Evolutionary conservation across 1,284 basidiomycete genomes (phyloP).

Genomic region (Cryptococcus maquisensis): DNA sequence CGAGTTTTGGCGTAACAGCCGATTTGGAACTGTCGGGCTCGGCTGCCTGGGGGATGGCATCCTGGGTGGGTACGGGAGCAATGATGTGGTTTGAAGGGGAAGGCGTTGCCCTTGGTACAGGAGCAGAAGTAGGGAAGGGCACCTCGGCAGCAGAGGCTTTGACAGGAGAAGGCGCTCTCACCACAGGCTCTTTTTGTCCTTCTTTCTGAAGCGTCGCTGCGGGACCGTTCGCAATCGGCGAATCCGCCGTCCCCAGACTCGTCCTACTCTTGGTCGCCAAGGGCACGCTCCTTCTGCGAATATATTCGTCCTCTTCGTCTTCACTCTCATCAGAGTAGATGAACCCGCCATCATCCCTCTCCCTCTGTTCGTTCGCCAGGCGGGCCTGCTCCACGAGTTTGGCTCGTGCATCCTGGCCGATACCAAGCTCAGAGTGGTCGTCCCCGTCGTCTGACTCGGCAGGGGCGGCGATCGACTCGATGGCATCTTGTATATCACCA

Average conservation of each 20-base stretch:
- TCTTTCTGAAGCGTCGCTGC: constrained; percentile 1
- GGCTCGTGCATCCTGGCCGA: constrained; percentile 61
- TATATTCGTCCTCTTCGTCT: constrained; percentile 43
- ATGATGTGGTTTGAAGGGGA: background rate
- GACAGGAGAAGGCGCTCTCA: background rate
- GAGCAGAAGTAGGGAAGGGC: constrained; percentile 2
- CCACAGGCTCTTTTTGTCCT: background rate
- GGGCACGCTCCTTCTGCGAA: constrained; percentile 1
- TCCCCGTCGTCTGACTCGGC: constrained; percentile 49
- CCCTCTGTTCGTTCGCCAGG: constrained; percentile 55
- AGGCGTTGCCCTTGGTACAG: background rate
- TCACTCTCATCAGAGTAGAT: constrained; percentile 50
- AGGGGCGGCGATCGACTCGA: constrained; percentile 62
- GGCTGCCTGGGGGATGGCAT: background rate
- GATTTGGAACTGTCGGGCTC: background rate
- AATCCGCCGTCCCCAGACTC: background rate
- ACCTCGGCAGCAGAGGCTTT: background rate
- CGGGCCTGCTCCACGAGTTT: constrained; percentile 67
- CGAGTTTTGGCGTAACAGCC: background rate
- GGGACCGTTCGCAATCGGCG: constrained; percentile 14
- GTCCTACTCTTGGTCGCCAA: constrained; percentile 3
- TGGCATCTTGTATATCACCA: constrained; percentile 80
- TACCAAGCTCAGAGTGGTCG: constrained; percentile 52
- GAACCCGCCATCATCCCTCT: constrained; percentile 45
- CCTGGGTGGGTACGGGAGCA: background rate